phyloP scores from a whole-genome alignment of 1,284 basidiomycete species.

The Naganishia liquefaciens region DNA sequence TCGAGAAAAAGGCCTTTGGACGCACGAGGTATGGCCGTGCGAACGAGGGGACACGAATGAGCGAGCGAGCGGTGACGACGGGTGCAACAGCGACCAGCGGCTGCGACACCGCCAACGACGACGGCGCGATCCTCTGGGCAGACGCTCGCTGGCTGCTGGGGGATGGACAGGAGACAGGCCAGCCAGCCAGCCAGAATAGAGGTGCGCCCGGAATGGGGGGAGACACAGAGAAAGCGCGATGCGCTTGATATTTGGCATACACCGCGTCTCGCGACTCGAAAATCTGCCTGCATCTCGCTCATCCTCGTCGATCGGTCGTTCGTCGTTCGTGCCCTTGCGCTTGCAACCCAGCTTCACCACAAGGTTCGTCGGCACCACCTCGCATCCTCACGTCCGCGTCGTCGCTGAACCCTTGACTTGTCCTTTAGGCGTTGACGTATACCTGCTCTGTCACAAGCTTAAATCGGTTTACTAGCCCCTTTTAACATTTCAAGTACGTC shows the following conservation, averaged over 20 bases:
- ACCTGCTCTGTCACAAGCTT: constrained; percentile 51
- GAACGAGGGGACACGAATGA: not conserved
- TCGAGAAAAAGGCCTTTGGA: constrained; percentile 5
- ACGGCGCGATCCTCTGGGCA: not conserved
- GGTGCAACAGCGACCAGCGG: not conserved
- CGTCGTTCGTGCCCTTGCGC: not conserved
- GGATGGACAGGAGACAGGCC: not conserved
- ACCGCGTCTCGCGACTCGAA: not conserved
- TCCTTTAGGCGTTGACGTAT: constrained; percentile 44
- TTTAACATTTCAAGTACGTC: constrained; percentile 37
- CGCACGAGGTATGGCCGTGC: not conserved
- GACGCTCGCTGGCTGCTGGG: not conserved
- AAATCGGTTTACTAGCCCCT: constrained; percentile 52
- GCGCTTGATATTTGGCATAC: constrained; percentile 1
- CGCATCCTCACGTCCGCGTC: not conserved
- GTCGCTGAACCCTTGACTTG: constrained; percentile 15
- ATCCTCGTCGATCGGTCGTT: not conserved
- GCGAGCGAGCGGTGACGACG: constrained; percentile 12
- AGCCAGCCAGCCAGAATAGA: not conserved
- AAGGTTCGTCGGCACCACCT: constrained; percentile 27
- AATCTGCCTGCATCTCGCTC: not conserved
- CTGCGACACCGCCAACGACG: not conserved
- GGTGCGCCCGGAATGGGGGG: not conserved
- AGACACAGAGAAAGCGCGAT: not conserved
- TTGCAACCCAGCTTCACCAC: constrained; percentile 22